Evolutionary conservation across 1,284 basidiomycete genomes (phyloP), one percentile per base, ranked within the genome.

Genomic region (Fomitopsis schrenkii): DNA sequence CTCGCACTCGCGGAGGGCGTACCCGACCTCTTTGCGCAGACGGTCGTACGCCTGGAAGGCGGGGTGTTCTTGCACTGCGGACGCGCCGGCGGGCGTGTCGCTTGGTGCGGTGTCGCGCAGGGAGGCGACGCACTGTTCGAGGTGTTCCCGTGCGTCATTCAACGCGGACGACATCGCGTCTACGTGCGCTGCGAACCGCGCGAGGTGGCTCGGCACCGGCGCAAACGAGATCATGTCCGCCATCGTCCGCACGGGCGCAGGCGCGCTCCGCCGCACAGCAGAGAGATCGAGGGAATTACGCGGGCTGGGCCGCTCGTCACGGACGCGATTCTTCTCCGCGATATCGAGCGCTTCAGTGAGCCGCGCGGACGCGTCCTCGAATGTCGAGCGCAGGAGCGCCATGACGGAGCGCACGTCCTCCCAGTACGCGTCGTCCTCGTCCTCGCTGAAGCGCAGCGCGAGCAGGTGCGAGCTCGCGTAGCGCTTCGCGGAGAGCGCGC

Each of bases 341-440:
- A 85, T 81, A 17, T 85, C 82, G 22, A 93, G 75, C 0, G 85
- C 87, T 40, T 86, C 84, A 0, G 77, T 72, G 3, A 93, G 77
- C 28, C 85, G 75, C 10, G 83, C 76, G 10, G 85, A 79, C 2
- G 87, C 82, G 68, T 91, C 90, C 3, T 79, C 78, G 46, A 93
- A 77, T 5, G 88, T 82, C 41, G 79, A 85, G 2, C 85, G 85
- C 60, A 93, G 73, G 5, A 93, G 71, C 6, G 78, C 79, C 78
- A 91, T 86, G 36, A 93, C 83, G 42, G 85, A 84, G 26, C 87
- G 81, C 36, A 90, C 90, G 67, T 92, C 86, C 65, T 92, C 90
- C 90, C 90, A 93, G 67, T 93, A 93, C 7, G 77, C 75, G 14
- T 77, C 76, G 64, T 88, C 86, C 63, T 89, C 88, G 14, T 72